Evolutionary conservation across 2,329 filamentous ascomycete species (phyloP).

Genomic region (Trichothecium roseum): DNA sequence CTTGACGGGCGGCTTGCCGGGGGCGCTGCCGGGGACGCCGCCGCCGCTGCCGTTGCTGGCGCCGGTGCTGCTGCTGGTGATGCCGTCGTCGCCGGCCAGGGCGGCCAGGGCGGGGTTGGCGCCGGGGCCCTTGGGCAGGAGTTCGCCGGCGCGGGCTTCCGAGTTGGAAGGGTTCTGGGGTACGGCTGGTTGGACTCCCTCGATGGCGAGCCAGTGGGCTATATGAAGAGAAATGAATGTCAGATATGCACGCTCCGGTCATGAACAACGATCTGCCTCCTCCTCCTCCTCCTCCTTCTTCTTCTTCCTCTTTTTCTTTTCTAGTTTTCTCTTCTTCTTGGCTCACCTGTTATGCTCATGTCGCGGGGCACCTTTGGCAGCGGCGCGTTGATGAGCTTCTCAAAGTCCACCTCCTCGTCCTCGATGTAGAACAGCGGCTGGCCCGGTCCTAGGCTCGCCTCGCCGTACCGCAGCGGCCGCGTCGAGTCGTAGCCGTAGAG

Average conservation of each 20-base stretch:
- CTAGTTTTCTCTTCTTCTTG: too few species aligned
- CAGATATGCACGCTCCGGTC: too few species aligned
- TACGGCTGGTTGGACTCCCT: conserved; percentile 93
- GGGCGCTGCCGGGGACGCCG: conserved; percentile 57
- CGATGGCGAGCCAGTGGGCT: conserved; percentile 96
- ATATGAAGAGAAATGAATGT: conserved; percentile 8
- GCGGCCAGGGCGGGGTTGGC: conserved; percentile 74
- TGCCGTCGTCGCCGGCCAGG: conserved; percentile 74
- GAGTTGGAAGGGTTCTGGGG: conserved; percentile 88
- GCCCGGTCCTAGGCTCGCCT: conserved; percentile 84
- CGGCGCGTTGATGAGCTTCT: conserved; percentile 95
- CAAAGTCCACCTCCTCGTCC: conserved; percentile 97
- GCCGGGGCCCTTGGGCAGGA: conserved; percentile 81
- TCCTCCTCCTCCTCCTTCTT: too few species aligned
- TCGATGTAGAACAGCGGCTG: conserved; percentile 96
- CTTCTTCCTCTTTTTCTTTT: too few species aligned
- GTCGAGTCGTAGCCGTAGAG: conserved; percentile 95
- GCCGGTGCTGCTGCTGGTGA: conserved; percentile 50
- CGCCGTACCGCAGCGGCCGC: conserved; percentile 78
- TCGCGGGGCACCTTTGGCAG: conserved; percentile 91
- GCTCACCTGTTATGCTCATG: conserved; percentile 78
- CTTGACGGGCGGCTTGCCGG: conserved; percentile 82
- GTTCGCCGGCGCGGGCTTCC: conserved; percentile 73
- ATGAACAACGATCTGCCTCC: too few species aligned
- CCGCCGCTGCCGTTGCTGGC: conserved; percentile 62